Conservation (phyloP, 331 rosid genomes). For the Malus hybrid region DNA sequence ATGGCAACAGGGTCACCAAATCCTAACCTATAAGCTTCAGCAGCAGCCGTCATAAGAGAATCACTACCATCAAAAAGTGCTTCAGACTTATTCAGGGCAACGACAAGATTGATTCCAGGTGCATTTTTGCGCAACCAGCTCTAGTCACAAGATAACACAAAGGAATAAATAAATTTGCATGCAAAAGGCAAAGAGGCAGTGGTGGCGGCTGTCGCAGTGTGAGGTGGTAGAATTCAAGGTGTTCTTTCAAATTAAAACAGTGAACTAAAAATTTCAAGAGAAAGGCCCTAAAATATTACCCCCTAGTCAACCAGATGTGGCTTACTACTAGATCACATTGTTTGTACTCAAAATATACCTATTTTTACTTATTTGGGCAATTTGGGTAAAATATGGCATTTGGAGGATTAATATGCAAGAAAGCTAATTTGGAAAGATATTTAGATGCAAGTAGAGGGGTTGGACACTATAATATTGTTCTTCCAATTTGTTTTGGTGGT, state of each 20-base stretch:
- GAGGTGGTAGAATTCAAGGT: not conserved
- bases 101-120: conserved; percentile 33
- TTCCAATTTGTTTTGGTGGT: too few relatives aligned
- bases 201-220: not conserved
- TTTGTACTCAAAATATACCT: too few relatives aligned
- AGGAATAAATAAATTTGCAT: not conserved
- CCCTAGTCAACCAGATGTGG: not conserved
- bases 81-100: conserved; percentile 64
- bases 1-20: conserved; percentile 94
- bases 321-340: not conserved
- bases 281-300: not conserved
- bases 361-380: too few relatives aligned
- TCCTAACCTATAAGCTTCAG: conserved; percentile 68
- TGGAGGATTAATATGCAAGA: too few relatives aligned
- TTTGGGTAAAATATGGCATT: too few relatives aligned
- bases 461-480: too few relatives aligned
- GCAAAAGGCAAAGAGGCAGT: not conserved
- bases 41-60: conserved; percentile 50
- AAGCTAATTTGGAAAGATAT: too few relatives aligned
- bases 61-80: conserved; percentile 50
- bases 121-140: conserved; percentile 42
- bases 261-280: not conserved
- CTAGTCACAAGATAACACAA: conserved; percentile 19
- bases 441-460: too few relatives aligned
- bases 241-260: not conserved